Base-by-base conservation (phyloP, 78 protist species). In the Monosiga brevicollis region DNA sequence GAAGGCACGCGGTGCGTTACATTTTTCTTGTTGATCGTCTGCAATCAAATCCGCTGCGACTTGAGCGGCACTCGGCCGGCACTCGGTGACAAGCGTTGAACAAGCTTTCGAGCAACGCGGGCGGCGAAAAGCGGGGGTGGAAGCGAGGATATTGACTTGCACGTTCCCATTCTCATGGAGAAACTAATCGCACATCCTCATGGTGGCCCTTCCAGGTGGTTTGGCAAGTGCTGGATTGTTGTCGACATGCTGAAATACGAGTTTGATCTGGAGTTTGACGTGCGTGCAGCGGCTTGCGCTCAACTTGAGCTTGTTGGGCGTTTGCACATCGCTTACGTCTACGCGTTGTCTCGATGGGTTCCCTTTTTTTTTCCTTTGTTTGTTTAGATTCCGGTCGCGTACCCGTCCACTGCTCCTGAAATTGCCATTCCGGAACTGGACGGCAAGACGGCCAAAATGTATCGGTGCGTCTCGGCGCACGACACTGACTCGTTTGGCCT, bases 401-500 rank as follows among this genome's bases (percentile, higher is more conserved):
- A 96, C 40, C 99, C 99, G 6, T 87, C 41, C 15, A 83, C 93
- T 34, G 78, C 97, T 2, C 96, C 96, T 0, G 99, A 95, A 73
- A 76, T 97, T 32, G 94, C 75, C 15, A 76, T 97, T 0, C 98
- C 98, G n/a, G 98, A 97, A 84, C 86, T 97, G 15, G 99, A 97
- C 1, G 95, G 95, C 24, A 88, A 83, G 84, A 90, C 94, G 11
- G 89, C 86, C 55, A 93, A 93, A 78, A 93, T 93, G 95, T 92
- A 87, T 78, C 35, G 84, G 86, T 83, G 2, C 0, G 42, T 0
- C 37, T n/a, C 49, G 62, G n/a, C n/a, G n/a, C n/a, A n/a, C n/a
- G n/a, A n/a, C n/a, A n/a, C n/a, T n/a, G n/a, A 25, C 35, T 1
- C 23, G 24, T 39, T 11, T 42, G 73, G 38, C 25, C 11, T 2